These are phyloP conservation scores for Penicillium sp. DNA, from an alignment of 2,329 filamentous ascomycete species.

Conservation along the genomic window DNA sequence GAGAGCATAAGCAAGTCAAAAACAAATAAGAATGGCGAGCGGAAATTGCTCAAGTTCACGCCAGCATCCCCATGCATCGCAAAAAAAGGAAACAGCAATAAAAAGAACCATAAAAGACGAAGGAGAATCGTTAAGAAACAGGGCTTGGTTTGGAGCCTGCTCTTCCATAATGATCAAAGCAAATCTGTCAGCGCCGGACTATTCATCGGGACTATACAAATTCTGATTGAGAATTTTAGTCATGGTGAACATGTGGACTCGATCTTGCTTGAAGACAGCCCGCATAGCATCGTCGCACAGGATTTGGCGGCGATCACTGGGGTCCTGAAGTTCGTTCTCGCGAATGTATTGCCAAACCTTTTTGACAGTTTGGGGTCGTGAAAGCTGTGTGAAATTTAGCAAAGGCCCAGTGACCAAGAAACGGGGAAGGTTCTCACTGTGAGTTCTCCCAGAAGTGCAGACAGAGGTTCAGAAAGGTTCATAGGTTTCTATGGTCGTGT, in stretches of 20 bases:
- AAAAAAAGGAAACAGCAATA: slow-evolving; percentile 6
- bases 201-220: slow-evolving; percentile 80
- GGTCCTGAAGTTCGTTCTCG: slow-evolving; percentile 81
- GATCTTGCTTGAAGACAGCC: slow-evolving; percentile 85
- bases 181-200: slow-evolving; percentile 10
- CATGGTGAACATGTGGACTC: slow-evolving; percentile 99
- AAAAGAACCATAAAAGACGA: slow-evolving; percentile 8
- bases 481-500: slow-evolving; percentile 41
- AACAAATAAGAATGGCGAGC: slow-evolving; percentile 14
- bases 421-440: slow-evolving; percentile 32
- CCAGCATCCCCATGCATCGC: slow-evolving; percentile 34
- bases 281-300: slow-evolving; percentile 88
- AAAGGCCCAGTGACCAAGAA: background rate
- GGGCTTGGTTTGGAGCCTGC: slow-evolving; percentile 7
- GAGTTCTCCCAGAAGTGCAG: slow-evolving; percentile 43
- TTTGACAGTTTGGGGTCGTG: slow-evolving; percentile 93
- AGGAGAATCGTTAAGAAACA: slow-evolving; percentile 26
- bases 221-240: slow-evolving; percentile 93
- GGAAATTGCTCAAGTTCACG: slow-evolving; percentile 18
- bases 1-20: slow-evolving; percentile 17
- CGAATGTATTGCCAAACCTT: slow-evolving; percentile 96
- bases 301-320: slow-evolving; percentile 87
- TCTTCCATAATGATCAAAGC: slow-evolving; percentile 14
- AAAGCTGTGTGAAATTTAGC: slow-evolving; percentile 58
- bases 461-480: slow-evolving; percentile 44